phyloP scores from a whole-genome alignment of 306 rosid genomes.

The Quillaja saponaria region DNA sequence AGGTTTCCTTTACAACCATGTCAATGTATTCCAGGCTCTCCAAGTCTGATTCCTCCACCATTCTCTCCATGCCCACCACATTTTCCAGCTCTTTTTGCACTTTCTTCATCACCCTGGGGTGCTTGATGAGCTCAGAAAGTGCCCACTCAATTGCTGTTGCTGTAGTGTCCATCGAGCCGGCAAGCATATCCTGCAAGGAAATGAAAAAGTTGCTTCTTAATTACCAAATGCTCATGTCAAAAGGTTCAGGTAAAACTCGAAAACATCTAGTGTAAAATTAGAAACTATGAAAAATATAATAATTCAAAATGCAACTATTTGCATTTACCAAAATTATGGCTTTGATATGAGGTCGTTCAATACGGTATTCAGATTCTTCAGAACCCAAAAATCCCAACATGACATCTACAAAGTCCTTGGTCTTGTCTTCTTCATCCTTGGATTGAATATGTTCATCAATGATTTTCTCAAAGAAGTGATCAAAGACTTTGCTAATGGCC shows the following conservation, averaged over 20 bases:
- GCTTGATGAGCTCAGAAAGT: constrained; percentile 50
- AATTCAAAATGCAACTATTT: not conserved
- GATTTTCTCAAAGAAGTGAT: constrained; percentile 56
- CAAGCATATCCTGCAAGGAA: constrained; percentile 71
- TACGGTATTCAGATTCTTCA: constrained; percentile 45
- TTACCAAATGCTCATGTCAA: too few relatives aligned
- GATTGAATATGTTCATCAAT: constrained; percentile 58
- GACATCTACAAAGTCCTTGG: constrained; percentile 66
- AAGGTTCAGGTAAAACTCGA: not conserved
- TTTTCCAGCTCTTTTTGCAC: constrained; percentile 51
- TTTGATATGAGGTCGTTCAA: constrained; percentile 62
- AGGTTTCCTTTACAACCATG: constrained; percentile 57
- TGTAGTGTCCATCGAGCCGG: constrained; percentile 50
- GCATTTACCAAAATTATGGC: constrained; percentile 53
- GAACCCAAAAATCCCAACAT: constrained; percentile 54
- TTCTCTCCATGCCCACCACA: constrained; percentile 57
- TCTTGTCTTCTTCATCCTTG: constrained; percentile 24
- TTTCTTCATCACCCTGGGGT: constrained; percentile 59
- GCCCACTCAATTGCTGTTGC: constrained; percentile 58
- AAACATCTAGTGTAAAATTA: not conserved
- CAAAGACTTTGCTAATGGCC: constrained; percentile 42
- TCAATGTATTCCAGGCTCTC: constrained; percentile 42
- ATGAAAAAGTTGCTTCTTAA: too few relatives aligned
- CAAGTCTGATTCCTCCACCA: constrained; percentile 63
- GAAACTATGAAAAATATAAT: not conserved